Evolutionary conservation across 2,329 filamentous ascomycete species (phyloP).

Genomic region (Exophiala oligosperma): DNA sequence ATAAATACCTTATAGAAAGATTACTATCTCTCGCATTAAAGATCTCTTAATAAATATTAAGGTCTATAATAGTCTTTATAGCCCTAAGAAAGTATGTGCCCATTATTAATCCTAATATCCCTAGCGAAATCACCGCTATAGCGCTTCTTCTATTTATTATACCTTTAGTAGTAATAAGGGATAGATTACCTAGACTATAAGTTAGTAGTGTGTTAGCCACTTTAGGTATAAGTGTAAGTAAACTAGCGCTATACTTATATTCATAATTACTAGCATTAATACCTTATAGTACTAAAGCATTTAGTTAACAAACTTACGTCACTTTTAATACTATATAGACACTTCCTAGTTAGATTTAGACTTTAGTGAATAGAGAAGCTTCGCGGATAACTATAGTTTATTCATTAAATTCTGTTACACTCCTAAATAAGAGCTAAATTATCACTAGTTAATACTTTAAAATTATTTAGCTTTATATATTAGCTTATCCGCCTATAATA

Average conservation of each 20-base stretch:
- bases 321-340: too few relatives aligned
- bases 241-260: conserved; percentile 43
- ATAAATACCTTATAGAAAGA: too few relatives aligned
- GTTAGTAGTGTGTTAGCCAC: conserved; percentile 41
- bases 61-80: conserved; percentile 44
- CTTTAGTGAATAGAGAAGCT: too few relatives aligned
- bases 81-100: conserved; percentile 64
- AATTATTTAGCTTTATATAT: too few relatives aligned
- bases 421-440: too few relatives aligned
- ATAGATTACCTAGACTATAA: neutral
- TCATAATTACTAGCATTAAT: conserved; percentile 56
- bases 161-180: conserved; percentile 51
- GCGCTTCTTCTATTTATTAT: conserved; percentile 53
- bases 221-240: conserved; percentile 53
- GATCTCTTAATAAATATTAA: conserved; percentile 51
- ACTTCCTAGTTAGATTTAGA: too few relatives aligned
- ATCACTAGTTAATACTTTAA: too few relatives aligned
- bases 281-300: conserved; percentile 13
- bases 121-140: conserved; percentile 51
- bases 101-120: conserved; percentile 57
- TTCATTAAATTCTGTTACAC: too few relatives aligned
- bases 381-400: too few relatives aligned
- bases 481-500: too few relatives aligned
- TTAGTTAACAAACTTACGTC: neutral
- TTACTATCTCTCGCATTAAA: conserved; percentile 53